Evolutionary conservation across 768 basidiomycete genomes (phyloP), one percentile per base, ranked within the genome.

Genomic region (Boletellus emodensis): DNA sequence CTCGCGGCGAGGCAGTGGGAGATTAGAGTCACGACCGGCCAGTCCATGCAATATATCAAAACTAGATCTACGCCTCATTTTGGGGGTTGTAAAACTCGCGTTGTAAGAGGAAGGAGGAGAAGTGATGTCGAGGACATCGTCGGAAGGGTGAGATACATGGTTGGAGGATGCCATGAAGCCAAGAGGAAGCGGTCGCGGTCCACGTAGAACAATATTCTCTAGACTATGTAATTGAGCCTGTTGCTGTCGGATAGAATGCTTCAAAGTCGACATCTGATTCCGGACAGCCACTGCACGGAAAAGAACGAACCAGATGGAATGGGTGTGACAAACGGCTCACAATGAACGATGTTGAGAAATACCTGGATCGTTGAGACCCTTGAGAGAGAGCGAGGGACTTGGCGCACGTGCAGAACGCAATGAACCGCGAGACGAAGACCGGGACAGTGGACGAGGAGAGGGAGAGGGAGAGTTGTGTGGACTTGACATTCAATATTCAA

Each of bases 161-260:
- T 75, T 72, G 30, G 77, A 64, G 13, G 73, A 61, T 30, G 62
- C 62, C 58, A 74, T 69, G 46, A 72, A 67, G n/a, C 67, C 64
- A 28, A 70, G 62, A 44, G 70, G 70, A 55, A 80, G 73, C 35
- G 84, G 81, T 50, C 89, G 79, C 14, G 87, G 85, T 15, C 81
- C 81, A 56, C 80, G 79, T 44, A 84, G 76, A 42, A 91, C 70
- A 46, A 79, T 74, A 61, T 74, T 86, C 65, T 91, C 89, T 46
- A 90, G 78, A 35, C 62, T 74, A 57, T 84, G 78, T 33, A 90
- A 67, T 59, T 90, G 87, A 17, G 88, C 88, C 72, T 90, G 87
- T 62, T 91, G 86, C 59, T 90, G 88, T 54, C 89, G 74, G 59
- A 91, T 91, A 63, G 77, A 81, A 65, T 91, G 89, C 69, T 85